These are phyloP conservation scores for Cyclocybe aegerita DNA, from an alignment of 768 basidiomycete genomes.

Conservation along the genomic window DNA sequence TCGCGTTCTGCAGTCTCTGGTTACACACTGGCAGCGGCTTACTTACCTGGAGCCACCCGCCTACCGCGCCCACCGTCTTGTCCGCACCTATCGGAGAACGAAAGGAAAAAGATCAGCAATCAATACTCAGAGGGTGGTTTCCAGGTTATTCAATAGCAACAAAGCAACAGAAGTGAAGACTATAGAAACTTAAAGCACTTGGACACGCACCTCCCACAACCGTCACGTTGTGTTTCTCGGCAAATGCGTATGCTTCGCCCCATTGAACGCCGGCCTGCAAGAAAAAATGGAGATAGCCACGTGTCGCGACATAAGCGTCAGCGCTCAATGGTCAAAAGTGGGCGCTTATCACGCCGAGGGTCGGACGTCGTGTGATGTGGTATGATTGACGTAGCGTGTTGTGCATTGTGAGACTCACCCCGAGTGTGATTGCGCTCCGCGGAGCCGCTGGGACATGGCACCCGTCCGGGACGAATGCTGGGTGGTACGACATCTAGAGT, in stretches of 20 bases:
- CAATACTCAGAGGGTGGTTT: too few species aligned
- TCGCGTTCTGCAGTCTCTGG: too few species aligned
- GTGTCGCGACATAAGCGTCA: not conserved
- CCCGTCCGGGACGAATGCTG: constrained; percentile 34
- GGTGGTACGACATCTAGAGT: constrained; percentile 33
- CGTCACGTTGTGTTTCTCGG: constrained; percentile 42
- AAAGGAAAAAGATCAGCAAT: constrained; percentile 13
- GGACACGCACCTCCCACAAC: constrained; percentile 33
- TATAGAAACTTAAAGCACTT: not conserved
- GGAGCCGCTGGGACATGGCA: constrained; percentile 20
- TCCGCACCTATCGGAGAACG: constrained; percentile 21
- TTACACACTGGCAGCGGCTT: too few species aligned
- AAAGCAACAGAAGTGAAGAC: too few species aligned
- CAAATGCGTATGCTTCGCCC: constrained; percentile 42
- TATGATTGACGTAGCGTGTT: too few species aligned
- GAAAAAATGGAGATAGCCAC: not conserved
- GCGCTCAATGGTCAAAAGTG: too few species aligned
- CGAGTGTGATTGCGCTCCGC: constrained; percentile 31
- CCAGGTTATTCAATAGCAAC: too few species aligned
- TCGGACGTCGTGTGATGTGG: too few species aligned
- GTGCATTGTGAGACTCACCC: constrained; percentile 28
- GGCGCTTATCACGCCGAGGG: too few species aligned
- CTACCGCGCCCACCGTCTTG: constrained; percentile 28
- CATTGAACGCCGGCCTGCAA: constrained; percentile 46
- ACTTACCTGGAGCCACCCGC: constrained; percentile 36